Evolutionary conservation across 164 flowering plant genomes (phyloP).

Genomic region (Magnolia changhungtana): DNA sequence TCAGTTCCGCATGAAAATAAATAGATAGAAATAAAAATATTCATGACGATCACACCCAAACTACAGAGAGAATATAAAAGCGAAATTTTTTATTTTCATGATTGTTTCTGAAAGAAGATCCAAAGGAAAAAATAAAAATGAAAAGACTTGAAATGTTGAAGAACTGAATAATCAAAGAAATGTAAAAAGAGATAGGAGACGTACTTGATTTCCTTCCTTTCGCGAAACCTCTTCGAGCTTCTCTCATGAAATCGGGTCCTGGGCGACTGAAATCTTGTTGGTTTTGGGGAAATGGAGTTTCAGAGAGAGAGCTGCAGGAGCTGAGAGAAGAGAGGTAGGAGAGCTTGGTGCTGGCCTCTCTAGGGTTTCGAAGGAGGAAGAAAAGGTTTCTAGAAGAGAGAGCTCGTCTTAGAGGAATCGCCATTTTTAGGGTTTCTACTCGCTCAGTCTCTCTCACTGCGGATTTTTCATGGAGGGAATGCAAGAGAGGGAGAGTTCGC

Average conservation of each 20-base stretch:
- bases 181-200: constrained; percentile 3
- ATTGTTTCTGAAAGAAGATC: not conserved
- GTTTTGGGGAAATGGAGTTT: constrained; percentile 6
- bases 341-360: constrained; percentile 18
- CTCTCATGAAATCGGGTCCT: constrained; percentile 24
- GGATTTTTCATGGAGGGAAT: too few relatives aligned
- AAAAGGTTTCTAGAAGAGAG: constrained; percentile 24
- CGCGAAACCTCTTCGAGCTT: constrained; percentile 54
- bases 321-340: constrained; percentile 22
- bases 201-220: constrained; percentile 65
- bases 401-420: constrained; percentile 37
- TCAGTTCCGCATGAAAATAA: too few relatives aligned
- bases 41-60: too few relatives aligned
- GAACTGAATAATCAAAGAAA: not conserved
- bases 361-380: constrained; percentile 26
- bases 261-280: constrained; percentile 8
- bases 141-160: not conserved
- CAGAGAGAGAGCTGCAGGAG: not conserved
- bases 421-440: constrained; percentile 28
- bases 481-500: too few relatives aligned
- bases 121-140: not conserved
- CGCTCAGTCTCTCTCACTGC: not conserved
- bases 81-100: not conserved
- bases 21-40: too few relatives aligned
- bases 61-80: too few relatives aligned